phyloP scores from a whole-genome alignment of 2,329 filamentous ascomycete species.

The Mariannaea elegans region DNA sequence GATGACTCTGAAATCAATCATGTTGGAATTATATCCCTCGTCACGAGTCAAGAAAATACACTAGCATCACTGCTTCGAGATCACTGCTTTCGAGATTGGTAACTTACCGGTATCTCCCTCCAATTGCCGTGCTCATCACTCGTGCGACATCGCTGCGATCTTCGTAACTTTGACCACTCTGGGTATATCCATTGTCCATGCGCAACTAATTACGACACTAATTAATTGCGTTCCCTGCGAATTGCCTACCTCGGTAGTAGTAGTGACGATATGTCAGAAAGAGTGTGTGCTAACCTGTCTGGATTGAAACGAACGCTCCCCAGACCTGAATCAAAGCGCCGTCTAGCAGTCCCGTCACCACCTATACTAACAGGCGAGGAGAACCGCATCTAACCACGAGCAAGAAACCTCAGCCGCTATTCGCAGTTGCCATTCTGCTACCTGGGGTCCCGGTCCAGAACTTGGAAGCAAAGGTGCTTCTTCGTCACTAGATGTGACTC shows the following conservation, averaged over 20 bases:
- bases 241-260: too few species aligned
- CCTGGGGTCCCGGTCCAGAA: neutral
- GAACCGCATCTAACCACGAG: conserved; percentile 71
- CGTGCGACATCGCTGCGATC: conserved; percentile 19
- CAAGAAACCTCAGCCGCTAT: conserved; percentile 45
- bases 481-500: conserved; percentile 19
- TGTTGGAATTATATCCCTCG: neutral
- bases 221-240: too few species aligned
- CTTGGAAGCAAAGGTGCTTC: conserved; percentile 30
- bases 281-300: conserved; percentile 66
- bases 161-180: neutral
- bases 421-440: conserved; percentile 10
- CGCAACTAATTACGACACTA: too few species aligned
- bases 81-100: neutral
- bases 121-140: neutral
- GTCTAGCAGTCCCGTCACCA: conserved; percentile 80
- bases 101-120: too few species aligned
- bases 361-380: conserved; percentile 77
- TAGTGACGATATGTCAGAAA: too few species aligned
- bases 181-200: too few species aligned
- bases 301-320: conserved; percentile 86
- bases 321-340: conserved; percentile 79
- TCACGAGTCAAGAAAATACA: neutral
- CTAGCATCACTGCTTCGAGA: neutral
- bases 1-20: neutral